Conservation (phyloP, 1,139 yeast genomes). For the Schwanniomyces etchellsii region DNA sequence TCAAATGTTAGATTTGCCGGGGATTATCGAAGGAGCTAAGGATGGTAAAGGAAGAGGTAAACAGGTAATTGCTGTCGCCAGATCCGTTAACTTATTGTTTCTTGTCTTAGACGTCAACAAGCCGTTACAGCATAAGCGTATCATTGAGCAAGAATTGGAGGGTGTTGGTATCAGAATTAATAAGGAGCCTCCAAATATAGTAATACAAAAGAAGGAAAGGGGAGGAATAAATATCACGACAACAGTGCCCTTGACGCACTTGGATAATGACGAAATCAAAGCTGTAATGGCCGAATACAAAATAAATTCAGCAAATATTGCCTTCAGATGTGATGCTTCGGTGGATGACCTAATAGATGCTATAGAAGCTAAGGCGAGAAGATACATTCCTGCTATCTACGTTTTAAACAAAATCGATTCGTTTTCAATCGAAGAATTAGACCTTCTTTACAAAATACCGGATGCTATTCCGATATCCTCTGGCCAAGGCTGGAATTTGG, state of each 20-base stretch:
- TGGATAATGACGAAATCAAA: constrained; percentile 86
- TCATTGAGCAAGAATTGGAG: constrained; percentile 91
- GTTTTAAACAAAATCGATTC: constrained; percentile 95
- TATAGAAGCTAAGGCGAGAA: constrained; percentile 84
- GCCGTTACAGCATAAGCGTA: constrained; percentile 88
- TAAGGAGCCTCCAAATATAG: constrained; percentile 86
- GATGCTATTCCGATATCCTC: constrained; percentile 96
- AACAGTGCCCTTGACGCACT: constrained; percentile 86
- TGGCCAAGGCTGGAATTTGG: constrained; percentile 95
- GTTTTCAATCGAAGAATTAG: constrained; percentile 88
- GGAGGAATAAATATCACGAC: constrained; percentile 94
- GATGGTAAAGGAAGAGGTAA: constrained; percentile 99
- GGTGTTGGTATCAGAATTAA: constrained; percentile 96
- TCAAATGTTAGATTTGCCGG: constrained; percentile 97
- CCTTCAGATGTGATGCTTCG: constrained; percentile 95
- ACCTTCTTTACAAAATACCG: constrained; percentile 83
- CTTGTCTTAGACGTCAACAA: constrained; percentile 94
- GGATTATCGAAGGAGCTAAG: constrained; percentile 98
- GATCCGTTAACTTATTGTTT: constrained; percentile 89
- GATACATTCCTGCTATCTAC: constrained; percentile 91
- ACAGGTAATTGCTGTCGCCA: constrained; percentile 97
- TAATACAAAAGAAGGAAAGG: constrained; percentile 85
- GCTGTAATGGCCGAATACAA: constrained; percentile 96
- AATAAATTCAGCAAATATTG: constrained; percentile 94
- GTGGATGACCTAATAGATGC: constrained; percentile 94